These are phyloP conservation scores for Coemansia nantahalensis DNA, from an alignment of 192 early-diverging fungal genomes.

Conservation along the genomic window DNA sequence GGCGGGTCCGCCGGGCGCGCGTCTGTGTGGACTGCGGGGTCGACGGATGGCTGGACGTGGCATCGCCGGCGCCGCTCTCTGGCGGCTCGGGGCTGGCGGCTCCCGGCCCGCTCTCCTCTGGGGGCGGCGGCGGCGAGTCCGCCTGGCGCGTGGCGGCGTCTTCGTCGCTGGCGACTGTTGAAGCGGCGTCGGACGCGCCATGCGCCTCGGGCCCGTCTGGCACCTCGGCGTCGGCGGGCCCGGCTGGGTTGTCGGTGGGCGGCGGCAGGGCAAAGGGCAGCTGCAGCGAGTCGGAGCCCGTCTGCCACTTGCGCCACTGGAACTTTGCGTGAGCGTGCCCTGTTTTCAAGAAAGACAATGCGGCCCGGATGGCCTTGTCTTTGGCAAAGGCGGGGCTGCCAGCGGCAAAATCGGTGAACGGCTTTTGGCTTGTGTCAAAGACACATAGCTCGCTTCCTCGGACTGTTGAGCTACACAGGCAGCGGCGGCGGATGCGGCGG, in stretches of 20 bases:
- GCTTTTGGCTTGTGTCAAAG: constrained; percentile 36
- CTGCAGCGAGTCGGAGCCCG: constrained; percentile 34
- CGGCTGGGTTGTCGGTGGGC: neutral
- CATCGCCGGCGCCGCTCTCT: neutral
- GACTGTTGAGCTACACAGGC: constrained; percentile 38
- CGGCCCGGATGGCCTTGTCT: constrained; percentile 42
- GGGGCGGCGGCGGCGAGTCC: too few species aligned
- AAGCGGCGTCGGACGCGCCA: too few species aligned
- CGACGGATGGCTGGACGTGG: neutral
- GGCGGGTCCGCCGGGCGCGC: neutral
- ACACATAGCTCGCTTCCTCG: constrained; percentile 38
- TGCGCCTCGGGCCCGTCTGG: too few species aligned
- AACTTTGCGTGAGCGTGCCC: constrained; percentile 42
- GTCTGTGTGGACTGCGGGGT: neutral
- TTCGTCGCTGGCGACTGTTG: too few species aligned
- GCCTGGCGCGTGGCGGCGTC: too few species aligned
- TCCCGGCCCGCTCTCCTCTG: too few species aligned
- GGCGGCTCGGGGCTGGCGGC: constrained; percentile 1
- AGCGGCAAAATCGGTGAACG: constrained; percentile 45
- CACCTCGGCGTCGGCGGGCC: neutral
- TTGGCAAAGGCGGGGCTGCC: constrained; percentile 25
- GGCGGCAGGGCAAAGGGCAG: constrained; percentile 31
- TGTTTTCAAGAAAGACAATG: constrained; percentile 34
- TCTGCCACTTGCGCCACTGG: constrained; percentile 46
- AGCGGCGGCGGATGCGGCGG: too few species aligned